Evolutionary conservation across 2,329 filamentous ascomycete species (phyloP).

Genomic region (Ilyonectria robusta): DNA sequence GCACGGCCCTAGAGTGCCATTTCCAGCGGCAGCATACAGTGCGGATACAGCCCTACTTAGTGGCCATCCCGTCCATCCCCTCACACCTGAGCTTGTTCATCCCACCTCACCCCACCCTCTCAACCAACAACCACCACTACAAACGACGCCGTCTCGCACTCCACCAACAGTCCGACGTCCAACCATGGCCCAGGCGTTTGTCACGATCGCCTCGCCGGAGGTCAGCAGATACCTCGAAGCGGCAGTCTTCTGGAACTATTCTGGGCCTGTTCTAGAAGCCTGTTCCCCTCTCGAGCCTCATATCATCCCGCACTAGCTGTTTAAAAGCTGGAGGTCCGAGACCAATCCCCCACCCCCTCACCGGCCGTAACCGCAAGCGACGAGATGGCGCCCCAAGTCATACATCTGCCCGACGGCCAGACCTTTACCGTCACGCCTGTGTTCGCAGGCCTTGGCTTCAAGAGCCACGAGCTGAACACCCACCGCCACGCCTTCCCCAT

Average conservation of each 20-base stretch:
- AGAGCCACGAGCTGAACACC: conserved; percentile 80
- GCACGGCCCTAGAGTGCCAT: background rate
- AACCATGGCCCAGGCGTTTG: conserved; percentile 50
- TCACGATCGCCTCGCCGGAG: conserved; percentile 46
- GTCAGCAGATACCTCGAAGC: conserved; percentile 45
- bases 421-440: conserved; percentile 85
- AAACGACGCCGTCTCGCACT: conserved; percentile 31
- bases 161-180: conserved; percentile 43
- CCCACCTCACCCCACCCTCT: conserved; percentile 30
- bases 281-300: conserved; percentile 34
- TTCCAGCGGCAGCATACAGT: background rate
- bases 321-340: conserved; percentile 42
- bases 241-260: conserved; percentile 47
- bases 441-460: conserved; percentile 94
- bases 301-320: conserved; percentile 31
- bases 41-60: background rate
- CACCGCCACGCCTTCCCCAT: conserved; percentile 82
- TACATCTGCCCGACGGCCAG: conserved; percentile 90
- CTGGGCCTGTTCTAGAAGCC: conserved; percentile 38
- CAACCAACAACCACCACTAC: conserved; percentile 33
- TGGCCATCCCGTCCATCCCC: background rate
- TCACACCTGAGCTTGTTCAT: conserved; percentile 12
- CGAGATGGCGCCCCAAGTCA: conserved; percentile 59
- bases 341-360: conserved; percentile 40
- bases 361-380: conserved; percentile 26